Base-by-base conservation (phyloP, 768 basidiomycete species). In the Rhizopogon roseolus region DNA sequence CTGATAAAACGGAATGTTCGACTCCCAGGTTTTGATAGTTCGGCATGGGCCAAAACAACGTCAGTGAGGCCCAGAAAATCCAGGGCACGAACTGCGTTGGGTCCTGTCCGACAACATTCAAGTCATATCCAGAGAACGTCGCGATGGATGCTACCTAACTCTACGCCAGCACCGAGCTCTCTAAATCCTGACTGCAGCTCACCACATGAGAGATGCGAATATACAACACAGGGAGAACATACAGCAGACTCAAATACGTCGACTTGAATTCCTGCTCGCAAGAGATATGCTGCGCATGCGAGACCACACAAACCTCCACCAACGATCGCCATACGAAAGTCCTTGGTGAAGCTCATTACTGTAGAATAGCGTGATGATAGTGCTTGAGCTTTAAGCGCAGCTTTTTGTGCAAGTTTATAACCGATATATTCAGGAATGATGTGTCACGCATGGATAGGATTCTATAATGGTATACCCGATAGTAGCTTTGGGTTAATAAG, bases 231-330 rank as follows among this genome's bases (percentile, higher is more conserved):
- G 34, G 7, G 29, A 11, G 48, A 14, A 60, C 66, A 28, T 61
- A 80, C 80, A 43, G 80, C 75, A 41, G 78, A 73, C 64, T 82
- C 82, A 57, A 81, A 84, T 2, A 81, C 57, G n/a, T 76, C 67
- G 13, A 77, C 76, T 13, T 68, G 60, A 29, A 82, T 65, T 2
- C 81, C 80, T 3, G 66, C 66, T 38, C 65, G 70, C 16, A 60
- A 49, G 28, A 84, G 70, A 32, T 68, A 75, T 44, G 76, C 68
- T 2, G 81, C 80, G 56, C 74, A 76, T 1, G 76, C 70, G 13
- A 84, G 63, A 7, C 81, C 80, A 53, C 75, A 77, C 64, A 83
- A 74, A 10, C 82, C 81, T 19, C 81, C 81, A 22, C 82, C 81
- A 2, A 83, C 70, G 32, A 84, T 75, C 1, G 80, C 80, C 28